These are phyloP conservation scores for Leccinum pellstonianum DNA, from an alignment of 768 basidiomycete species.

Conservation along the genomic window DNA sequence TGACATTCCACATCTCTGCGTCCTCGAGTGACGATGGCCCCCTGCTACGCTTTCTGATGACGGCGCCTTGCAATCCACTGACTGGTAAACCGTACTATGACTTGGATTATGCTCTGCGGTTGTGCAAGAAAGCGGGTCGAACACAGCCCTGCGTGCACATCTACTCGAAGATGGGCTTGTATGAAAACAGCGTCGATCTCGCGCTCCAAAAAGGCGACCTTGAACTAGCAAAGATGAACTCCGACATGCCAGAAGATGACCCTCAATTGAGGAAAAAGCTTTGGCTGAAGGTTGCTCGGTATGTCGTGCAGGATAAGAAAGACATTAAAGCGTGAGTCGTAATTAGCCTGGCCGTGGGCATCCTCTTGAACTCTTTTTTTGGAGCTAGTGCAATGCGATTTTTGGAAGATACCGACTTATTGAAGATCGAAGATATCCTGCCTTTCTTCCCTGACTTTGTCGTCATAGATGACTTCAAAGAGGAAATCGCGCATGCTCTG, in stretches of 20 bases:
- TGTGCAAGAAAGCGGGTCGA: slow-evolving; percentile 81
- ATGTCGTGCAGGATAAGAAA: slow-evolving; percentile 96
- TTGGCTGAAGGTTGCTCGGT: slow-evolving; percentile 98
- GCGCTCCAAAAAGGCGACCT: slow-evolving; percentile 93
- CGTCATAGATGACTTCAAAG: slow-evolving; percentile 99
- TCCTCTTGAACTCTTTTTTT: background rate
- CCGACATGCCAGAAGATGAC: slow-evolving; percentile 93
- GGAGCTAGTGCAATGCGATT: slow-evolving; percentile 87
- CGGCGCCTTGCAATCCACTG: slow-evolving; percentile 77
- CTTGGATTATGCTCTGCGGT: slow-evolving; percentile 90
- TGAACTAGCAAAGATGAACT: slow-evolving; percentile 92
- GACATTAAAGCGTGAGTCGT: slow-evolving; percentile 92
- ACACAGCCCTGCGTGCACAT: slow-evolving; percentile 93
- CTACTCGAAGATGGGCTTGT: slow-evolving; percentile 96
- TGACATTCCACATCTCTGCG: slow-evolving; percentile 77
- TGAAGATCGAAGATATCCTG: slow-evolving; percentile 98
- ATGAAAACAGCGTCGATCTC: slow-evolving; percentile 94
- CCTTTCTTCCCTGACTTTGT: slow-evolving; percentile 99
- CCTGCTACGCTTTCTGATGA: slow-evolving; percentile 77
- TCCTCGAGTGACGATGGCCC: slow-evolving; percentile 69
- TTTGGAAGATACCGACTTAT: slow-evolving; percentile 87
- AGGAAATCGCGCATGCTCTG: slow-evolving; percentile 93
- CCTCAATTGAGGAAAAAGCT: slow-evolving; percentile 84
- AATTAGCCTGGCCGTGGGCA: background rate
- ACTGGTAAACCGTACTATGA: slow-evolving; percentile 92